These are phyloP conservation scores for Leccinum olivaceopallidum DNA, from an alignment of 768 basidiomycete species.

Conservation along the genomic window DNA sequence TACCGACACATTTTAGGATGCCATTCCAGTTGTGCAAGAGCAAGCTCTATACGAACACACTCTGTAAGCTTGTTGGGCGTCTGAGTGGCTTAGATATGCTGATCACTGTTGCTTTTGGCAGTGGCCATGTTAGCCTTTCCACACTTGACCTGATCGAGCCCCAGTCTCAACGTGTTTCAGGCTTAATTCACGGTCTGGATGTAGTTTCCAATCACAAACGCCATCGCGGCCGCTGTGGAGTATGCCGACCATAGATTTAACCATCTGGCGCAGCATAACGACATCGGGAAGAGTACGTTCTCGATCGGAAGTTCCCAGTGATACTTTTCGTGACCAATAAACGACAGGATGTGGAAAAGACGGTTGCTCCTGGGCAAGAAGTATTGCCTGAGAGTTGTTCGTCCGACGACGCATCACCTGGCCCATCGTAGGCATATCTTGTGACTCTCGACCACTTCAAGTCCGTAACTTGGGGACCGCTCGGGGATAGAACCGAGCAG, in stretches of 20 bases:
- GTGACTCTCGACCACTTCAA: background rate
- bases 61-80: slow-evolving; percentile 11
- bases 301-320: background rate
- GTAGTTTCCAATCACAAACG: slow-evolving; percentile 1
- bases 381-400: background rate
- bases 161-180: slow-evolving; percentile 3
- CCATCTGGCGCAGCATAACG: slow-evolving; percentile 3
- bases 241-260: slow-evolving; percentile 10
- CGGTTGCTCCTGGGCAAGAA: background rate
- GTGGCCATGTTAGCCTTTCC: slow-evolving; percentile 18
- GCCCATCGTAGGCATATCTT: background rate
- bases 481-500: background rate
- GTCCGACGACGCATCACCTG: background rate
- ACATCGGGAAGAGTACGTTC: slow-evolving; percentile 5
- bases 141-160: background rate
- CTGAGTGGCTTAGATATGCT: background rate
- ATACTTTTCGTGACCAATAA: slow-evolving; percentile 3
- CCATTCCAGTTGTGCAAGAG: slow-evolving; percentile 27
- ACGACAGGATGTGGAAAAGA: slow-evolving; percentile 8
- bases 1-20: slow-evolving; percentile 12
- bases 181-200: slow-evolving; percentile 16
- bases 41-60: slow-evolving; percentile 25
- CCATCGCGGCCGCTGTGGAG: slow-evolving; percentile 8
- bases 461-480: background rate
- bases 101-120: slow-evolving; percentile 2